Percentiles rank a stretch among this genome's conserved stretches.
Conservation (phyloP, 1,139 yeast species). For the Nakaseomyces bracarensis region DNA sequence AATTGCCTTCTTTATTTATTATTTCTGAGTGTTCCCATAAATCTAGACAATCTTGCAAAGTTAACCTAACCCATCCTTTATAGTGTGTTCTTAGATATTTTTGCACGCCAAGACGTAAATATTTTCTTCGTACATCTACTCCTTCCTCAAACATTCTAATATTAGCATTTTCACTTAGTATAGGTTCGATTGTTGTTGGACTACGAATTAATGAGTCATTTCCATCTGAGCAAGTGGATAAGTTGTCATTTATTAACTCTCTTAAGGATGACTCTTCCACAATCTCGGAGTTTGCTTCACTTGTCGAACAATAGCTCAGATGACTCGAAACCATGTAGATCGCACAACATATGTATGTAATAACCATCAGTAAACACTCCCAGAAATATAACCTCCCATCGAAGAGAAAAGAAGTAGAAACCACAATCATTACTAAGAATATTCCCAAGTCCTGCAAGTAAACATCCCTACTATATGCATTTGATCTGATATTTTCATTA, state of each 20-base stretch:
- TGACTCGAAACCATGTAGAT: constrained; percentile 11
- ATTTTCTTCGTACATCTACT: constrained; percentile 15
- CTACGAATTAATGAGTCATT: not conserved
- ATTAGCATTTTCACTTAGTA: constrained; percentile 9
- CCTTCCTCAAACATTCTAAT: constrained; percentile 17
- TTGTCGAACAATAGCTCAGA: constrained; percentile 7
- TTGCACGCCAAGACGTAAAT: constrained; percentile 19
- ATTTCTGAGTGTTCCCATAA: constrained; percentile 25
- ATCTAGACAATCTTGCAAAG: constrained; percentile 23
- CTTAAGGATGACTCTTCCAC: not conserved
- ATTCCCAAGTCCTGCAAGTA: constrained; percentile 23
- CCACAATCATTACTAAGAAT: constrained; percentile 17
- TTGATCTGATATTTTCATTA: not conserved
- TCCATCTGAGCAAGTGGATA: not conserved
- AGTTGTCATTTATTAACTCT: constrained; percentile 1
- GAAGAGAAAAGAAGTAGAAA: constrained; percentile 16
- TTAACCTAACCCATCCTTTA: constrained; percentile 24
- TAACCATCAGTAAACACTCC: constrained; percentile 23
- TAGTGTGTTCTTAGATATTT: constrained; percentile 22
- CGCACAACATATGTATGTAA: constrained; percentile 17
- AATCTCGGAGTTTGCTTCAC: not conserved
- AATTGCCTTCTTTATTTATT: constrained; percentile 10
- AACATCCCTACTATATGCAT: constrained; percentile 16
- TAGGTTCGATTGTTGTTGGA: not conserved
- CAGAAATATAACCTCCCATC: constrained; percentile 22